Conservation (phyloP, 345 rosid species). For the Geranium rotundifolium region DNA sequence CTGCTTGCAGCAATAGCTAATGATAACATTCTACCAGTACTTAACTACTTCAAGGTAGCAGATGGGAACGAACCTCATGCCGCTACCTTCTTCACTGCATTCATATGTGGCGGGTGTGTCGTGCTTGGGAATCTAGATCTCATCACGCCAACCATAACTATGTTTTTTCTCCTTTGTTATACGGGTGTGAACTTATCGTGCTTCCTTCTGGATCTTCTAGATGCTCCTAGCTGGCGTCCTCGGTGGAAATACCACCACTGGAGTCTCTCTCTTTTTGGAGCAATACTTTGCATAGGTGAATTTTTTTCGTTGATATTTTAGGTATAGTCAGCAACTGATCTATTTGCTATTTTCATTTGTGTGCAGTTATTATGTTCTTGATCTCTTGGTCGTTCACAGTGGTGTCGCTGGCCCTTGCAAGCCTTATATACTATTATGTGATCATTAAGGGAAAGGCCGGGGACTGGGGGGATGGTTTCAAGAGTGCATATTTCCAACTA, state of each 20-base stretch:
- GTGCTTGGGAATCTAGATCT: constrained; percentile 95
- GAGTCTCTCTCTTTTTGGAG: constrained; percentile 95
- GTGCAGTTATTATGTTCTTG: constrained; percentile 99
- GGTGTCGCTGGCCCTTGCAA: constrained; percentile 87
- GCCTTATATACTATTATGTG: constrained; percentile 95
- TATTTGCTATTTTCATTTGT: constrained; percentile 9
- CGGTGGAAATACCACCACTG: constrained; percentile 99
- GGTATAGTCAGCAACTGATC: too few relatives aligned
- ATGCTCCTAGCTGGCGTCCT: constrained; percentile 99
- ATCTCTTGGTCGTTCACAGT: constrained; percentile 97
- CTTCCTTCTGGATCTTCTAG: constrained; percentile 97
- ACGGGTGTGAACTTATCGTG: constrained; percentile 97
- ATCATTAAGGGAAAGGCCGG: constrained; percentile 97
- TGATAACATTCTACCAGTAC: constrained; percentile 96
- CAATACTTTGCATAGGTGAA: constrained; percentile 71
- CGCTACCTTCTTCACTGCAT: constrained; percentile 90
- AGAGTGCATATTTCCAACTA: constrained; percentile 98
- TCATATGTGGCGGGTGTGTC: constrained; percentile 81
- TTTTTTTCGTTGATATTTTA: too few relatives aligned
- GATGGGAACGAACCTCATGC: constrained; percentile 79
- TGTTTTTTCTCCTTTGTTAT: constrained; percentile 96
- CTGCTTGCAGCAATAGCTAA: constrained; percentile 99
- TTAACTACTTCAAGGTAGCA: constrained; percentile 86
- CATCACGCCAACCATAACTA: constrained; percentile 90
- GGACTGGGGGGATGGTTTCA: constrained; percentile 99